These are phyloP conservation scores for Gossypium schwendimanii DNA, from an alignment of 441 rosid species.

Conservation along the genomic window DNA sequence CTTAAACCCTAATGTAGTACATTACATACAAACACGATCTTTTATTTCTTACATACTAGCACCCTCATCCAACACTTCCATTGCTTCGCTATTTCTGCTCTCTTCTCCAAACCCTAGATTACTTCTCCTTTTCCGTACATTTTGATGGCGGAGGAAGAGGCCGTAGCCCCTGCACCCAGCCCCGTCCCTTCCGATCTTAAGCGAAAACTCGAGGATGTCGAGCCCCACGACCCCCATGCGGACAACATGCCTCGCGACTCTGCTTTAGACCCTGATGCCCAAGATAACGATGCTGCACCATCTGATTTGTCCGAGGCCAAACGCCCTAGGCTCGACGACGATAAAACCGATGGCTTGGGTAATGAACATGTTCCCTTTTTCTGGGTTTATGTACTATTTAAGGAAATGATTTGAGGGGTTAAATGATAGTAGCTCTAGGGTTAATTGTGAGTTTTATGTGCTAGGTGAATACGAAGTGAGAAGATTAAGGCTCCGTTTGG, in stretches of 20 bases:
- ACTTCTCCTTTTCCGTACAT: background rate
- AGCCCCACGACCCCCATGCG: slow-evolving; percentile 24
- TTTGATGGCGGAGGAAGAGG: slow-evolving; percentile 65
- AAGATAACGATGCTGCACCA: slow-evolving; percentile 12
- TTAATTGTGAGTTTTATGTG: background rate
- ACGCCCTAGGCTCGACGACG: slow-evolving; percentile 51
- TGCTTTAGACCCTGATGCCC: slow-evolving; percentile 9
- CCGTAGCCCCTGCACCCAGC: slow-evolving; percentile 18
- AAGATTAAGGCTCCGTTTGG: background rate
- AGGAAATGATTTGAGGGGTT: background rate
- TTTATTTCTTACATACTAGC: background rate
- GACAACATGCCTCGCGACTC: slow-evolving; percentile 14
- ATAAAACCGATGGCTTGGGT: slow-evolving; percentile 40
- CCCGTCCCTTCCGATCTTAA: slow-evolving; percentile 53
- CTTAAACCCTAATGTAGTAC: background rate
- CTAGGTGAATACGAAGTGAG: background rate
- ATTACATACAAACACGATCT: background rate
- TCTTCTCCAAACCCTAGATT: slow-evolving; percentile 18
- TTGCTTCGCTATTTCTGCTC: background rate
- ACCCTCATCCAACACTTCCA: background rate
- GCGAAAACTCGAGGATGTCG: slow-evolving; percentile 63
- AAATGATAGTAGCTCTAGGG: background rate
- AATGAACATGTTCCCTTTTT: background rate
- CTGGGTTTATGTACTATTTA: background rate
- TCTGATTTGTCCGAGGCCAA: slow-evolving; percentile 43